Base-by-base conservation (phyloP, 441 rosid genomes). In the Melastoma candidum region DNA sequence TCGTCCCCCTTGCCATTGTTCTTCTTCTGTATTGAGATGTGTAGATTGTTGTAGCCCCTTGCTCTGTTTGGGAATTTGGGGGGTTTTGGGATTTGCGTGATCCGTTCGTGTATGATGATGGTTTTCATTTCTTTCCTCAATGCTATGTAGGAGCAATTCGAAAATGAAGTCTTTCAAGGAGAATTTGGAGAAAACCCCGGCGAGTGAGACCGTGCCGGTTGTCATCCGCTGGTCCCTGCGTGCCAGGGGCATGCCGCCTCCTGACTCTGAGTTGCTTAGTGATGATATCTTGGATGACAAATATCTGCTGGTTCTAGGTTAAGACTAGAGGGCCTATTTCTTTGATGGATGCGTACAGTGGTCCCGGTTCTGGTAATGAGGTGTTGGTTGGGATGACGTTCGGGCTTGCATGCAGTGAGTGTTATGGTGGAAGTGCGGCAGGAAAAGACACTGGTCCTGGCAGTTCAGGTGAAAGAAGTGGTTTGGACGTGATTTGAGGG, bases 171-270 rank as follows among this genome's bases (percentile, higher is more conserved):
- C 87, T 0, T 59, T 57, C 44, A 79, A 70, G 58, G 49, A 25
- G 46, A 68, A 64, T 50, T 47, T 78, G 26, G 73, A 71, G 74
- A 79, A 74, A 71, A 75, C 61, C 53, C 70, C 54, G 39, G 78
- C 77, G 46, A 36, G 68, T 2, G 72, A 75, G 54, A 27, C 67
- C 41, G 7, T 9, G 2, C 93, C 93, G 1, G 46, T 67, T 14
- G 82, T 90, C 25, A 71, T 74, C 6, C 73, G 98, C 25, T 74
- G 75, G 12, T 87, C 96, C 0, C 69, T 83, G 48, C 82, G 95
- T 10, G 58, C 77, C 4, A 71, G 85, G 58, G 98, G 93, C 12
- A 61, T 78, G 70, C 68, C 75, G n/a, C 93, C 95, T 2, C 22
- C 22, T 17, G 94, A 77, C 66, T 73, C 74, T 1, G 48, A 56